These are phyloP conservation scores for Inonotus obliquus DNA, from an alignment of 1,284 basidiomycete species.

Conservation along the genomic window DNA sequence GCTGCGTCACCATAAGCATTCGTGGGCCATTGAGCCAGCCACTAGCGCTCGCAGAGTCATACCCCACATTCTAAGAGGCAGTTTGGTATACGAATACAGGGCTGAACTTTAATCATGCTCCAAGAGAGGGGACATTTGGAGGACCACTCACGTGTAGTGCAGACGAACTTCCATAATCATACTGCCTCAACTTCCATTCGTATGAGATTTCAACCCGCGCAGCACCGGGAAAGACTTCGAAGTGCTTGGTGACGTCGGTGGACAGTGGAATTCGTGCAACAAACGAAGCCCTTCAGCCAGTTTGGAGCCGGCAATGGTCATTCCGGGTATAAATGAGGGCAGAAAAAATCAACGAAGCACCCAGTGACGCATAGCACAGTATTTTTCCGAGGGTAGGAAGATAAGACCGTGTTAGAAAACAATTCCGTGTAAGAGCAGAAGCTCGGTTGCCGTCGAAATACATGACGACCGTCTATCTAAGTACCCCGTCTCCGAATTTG, in stretches of 20 bases:
- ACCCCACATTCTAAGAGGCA: neutral
- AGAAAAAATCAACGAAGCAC: neutral
- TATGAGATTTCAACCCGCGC: neutral
- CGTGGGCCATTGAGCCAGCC: neutral
- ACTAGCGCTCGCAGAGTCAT: no score
- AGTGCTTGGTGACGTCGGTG: neutral
- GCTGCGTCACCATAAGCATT: neutral
- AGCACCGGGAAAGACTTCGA: neutral
- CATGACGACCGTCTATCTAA: slow-evolving; percentile 21
- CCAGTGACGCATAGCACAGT: no score
- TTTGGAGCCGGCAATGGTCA: no score
- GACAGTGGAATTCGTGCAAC: neutral
- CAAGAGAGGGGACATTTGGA: neutral
- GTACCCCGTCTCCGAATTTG: slow-evolving; percentile 52
- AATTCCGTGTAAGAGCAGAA: no score
- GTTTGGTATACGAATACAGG: neutral
- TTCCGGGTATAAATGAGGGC: neutral
- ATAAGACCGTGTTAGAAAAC: no score
- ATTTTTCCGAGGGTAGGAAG: no score
- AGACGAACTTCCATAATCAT: neutral
- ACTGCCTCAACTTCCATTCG: neutral
- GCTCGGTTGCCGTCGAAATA: neutral
- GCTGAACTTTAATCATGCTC: neutral
- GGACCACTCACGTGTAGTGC: neutral
- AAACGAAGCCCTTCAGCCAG: neutral